These are phyloP conservation scores for Aspergillus bridgeri DNA, from an alignment of 495 filamentous ascomycete species.

Conservation along the genomic window DNA sequence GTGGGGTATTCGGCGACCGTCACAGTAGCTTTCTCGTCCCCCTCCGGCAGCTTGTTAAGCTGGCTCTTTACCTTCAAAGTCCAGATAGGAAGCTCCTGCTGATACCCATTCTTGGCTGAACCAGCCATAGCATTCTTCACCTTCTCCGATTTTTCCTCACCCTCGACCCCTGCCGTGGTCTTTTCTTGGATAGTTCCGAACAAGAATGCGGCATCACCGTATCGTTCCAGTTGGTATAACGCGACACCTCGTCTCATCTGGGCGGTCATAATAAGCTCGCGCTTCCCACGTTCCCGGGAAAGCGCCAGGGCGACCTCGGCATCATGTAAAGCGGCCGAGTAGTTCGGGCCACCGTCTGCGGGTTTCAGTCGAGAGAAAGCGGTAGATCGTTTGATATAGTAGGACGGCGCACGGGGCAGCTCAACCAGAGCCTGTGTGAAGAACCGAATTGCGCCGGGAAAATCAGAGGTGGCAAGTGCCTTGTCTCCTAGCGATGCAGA, in stretches of 20 bases:
- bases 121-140: conserved; percentile 37
- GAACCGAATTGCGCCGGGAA: conserved; percentile 60
- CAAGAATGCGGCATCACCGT: conserved; percentile 72
- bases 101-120: conserved; percentile 55
- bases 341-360: conserved; percentile 43
- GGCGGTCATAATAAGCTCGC: conserved; percentile 73
- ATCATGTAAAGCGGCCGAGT: conserved; percentile 64
- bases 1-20: conserved; percentile 61
- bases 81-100: conserved; percentile 57
- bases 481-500: conserved; percentile 59
- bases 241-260: conserved; percentile 79
- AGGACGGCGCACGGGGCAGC: conserved; percentile 67
- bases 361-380: conserved; percentile 68
- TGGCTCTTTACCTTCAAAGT: conserved; percentile 50
- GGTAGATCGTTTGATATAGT: conserved; percentile 84
- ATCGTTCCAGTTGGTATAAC: conserved; percentile 65
- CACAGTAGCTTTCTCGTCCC: conserved; percentile 55
- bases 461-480: conserved; percentile 63
- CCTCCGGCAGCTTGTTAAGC: conserved; percentile 53
- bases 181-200: conserved; percentile 63
- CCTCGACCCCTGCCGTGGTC: conserved; percentile 50
- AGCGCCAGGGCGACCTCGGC: conserved; percentile 71
- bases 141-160: conserved; percentile 27
- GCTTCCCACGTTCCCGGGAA: conserved; percentile 69
- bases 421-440: conserved; percentile 72